phyloP scores from a whole-genome alignment of 2,329 filamentous ascomycete genomes.

The Triangularia verruculosa region DNA sequence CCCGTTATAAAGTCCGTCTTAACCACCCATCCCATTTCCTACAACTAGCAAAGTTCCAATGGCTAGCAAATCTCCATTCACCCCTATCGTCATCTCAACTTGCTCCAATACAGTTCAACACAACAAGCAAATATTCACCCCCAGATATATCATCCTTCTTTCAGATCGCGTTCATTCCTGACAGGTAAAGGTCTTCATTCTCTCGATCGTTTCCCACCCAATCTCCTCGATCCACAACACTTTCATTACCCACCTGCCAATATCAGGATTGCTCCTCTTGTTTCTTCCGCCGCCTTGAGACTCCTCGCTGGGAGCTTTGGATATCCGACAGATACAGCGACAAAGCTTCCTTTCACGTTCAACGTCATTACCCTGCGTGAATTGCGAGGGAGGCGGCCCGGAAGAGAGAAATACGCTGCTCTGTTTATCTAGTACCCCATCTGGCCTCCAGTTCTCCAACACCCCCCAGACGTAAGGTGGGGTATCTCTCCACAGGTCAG shows the following conservation, averaged over 20 bases:
- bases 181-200: neutral
- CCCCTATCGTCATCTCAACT: neutral
- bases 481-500: slow-evolving; percentile 17
- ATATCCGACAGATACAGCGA: slow-evolving; percentile 18
- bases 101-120: neutral
- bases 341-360: slow-evolving; percentile 8
- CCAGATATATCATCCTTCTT: neutral
- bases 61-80: neutral
- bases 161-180: neutral
- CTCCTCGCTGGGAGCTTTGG: neutral
- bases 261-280: neutral
- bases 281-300: neutral
- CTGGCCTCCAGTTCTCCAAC: slow-evolving; percentile 17
- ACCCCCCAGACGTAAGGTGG: slow-evolving; percentile 10
- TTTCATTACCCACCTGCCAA: neutral
- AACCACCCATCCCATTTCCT: neutral
- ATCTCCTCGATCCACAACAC: neutral
- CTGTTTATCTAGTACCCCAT: slow-evolving; percentile 12
- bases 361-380: neutral
- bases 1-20: neutral
- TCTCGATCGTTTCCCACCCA: neutral
- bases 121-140: neutral
- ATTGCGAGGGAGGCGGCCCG: neutral
- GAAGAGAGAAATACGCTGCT: slow-evolving; percentile 10
- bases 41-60: neutral